Evolutionary conservation across 352 stramenopile species (phyloP), one percentile per base, ranked within the genome.

Genomic region (Phytophthora citrophthora): DNA sequence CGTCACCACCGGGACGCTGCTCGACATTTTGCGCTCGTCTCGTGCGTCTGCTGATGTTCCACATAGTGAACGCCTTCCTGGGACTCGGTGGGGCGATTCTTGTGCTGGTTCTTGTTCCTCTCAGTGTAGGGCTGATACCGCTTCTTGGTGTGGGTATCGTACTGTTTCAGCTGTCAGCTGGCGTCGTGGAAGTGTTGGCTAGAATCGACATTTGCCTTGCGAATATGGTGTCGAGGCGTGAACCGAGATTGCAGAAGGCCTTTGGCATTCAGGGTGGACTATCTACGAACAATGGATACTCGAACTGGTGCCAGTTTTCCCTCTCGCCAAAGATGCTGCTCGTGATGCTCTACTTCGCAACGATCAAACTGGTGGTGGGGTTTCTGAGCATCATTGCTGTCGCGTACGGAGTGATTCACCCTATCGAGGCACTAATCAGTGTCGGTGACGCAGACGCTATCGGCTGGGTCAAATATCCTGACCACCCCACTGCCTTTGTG

Each of bases 311-410:
- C 7, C 41, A 61, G 3, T 12, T 31, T 76, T 76, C 69, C 54
- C 15, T 73, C 4, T 74, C 71, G 20, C 71, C 62, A 6, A 72
- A 60, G 49, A 71, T 59, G 39, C 13, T 79, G 43, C 46, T 64
- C 1, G 62, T 61, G 41, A 79, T 88, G 51, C 27, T 83, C 34
- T 85, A 88, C 64, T 78, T 85, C 34, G 39, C 34, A 7, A 77
- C 68, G 6, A 31, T 83, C 36, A 88, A 88, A 61, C 70, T 88
- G 41, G 64, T 48, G 3, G 27, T 79, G 24, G 76, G 69, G 0
- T 57, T 69, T 20, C 39, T 83, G 26, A 83, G 78, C 39, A 40
- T 59, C 45, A 40, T 68, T 23, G 62, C 77, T 15, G 48, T 74
- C 12, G 26, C 59, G 2, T 71, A 26, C n/a, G 32, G 73, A 32